Evolutionary conservation across 2,329 filamentous ascomycete species (phyloP).

Genomic region (Botryotinia narcissicola): DNA sequence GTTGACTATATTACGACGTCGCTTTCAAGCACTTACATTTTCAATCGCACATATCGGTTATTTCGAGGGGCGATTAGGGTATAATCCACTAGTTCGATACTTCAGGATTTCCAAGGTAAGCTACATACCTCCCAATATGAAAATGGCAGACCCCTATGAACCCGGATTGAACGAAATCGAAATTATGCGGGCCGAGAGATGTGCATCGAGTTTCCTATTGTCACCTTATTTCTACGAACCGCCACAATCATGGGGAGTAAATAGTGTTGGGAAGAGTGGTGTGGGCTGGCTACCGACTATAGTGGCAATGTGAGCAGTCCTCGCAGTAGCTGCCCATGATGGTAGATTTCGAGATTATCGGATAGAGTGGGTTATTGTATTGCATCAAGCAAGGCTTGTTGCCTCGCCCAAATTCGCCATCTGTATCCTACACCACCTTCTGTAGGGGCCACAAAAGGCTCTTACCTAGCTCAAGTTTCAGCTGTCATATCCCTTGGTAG

Average conservation of each 20-base stretch:
- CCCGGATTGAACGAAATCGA: neutral
- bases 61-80: slow-evolving; percentile 31
- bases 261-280: neutral
- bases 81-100: slow-evolving; percentile 31
- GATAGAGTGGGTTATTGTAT: neutral
- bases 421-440: neutral
- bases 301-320: slow-evolving; percentile 15
- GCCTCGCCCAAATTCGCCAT: slow-evolving; percentile 12
- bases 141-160: slow-evolving; percentile 29
- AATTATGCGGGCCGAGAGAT: neutral
- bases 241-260: neutral
- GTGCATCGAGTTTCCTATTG: neutral
- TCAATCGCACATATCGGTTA: slow-evolving; percentile 30
- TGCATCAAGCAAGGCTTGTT: slow-evolving; percentile 18
- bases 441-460: neutral
- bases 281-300: neutral
- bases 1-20: slow-evolving; percentile 26
- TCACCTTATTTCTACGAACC: neutral
- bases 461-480: neutral
- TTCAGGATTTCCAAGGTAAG: slow-evolving; percentile 34
- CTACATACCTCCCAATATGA: slow-evolving; percentile 18
- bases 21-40: slow-evolving; percentile 28
- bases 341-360: neutral
- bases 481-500: neutral
- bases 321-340: neutral